Conservation (phyloP, 768 basidiomycete species). For the Collybia nuda region DNA sequence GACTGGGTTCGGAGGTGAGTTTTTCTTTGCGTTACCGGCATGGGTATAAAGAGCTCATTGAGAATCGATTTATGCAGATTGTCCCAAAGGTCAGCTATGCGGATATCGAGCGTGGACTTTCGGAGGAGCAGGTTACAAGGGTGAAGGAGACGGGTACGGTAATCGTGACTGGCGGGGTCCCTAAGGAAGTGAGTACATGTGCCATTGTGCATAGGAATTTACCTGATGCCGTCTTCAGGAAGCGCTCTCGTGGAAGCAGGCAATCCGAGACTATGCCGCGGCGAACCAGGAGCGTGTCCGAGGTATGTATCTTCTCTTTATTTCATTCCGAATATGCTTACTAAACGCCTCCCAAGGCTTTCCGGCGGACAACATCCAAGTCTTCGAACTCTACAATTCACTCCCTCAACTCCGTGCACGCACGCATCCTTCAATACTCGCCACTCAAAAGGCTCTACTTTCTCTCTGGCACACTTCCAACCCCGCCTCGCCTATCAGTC, state of each 20-base stretch:
- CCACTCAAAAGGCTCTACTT: conserved; percentile 57
- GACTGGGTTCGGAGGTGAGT: conserved; percentile 45
- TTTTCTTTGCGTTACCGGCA: neutral
- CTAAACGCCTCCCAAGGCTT: no score
- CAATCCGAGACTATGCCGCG: conserved; percentile 53
- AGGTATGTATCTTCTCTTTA: conserved; percentile 34
- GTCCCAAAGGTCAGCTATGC: conserved; percentile 49
- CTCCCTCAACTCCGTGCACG: conserved; percentile 64
- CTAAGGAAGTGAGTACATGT: conserved; percentile 39
- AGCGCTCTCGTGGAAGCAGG: conserved; percentile 58
- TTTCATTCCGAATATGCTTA: no score
- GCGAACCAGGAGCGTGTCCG: conserved; percentile 45
- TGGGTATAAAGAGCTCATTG: neutral
- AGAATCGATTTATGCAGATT: conserved; percentile 28
- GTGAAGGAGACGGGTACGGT: conserved; percentile 56
- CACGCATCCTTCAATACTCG: conserved; percentile 57
- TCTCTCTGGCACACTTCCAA: conserved; percentile 58
- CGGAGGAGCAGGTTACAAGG: conserved; percentile 37
- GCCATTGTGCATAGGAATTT: neutral
- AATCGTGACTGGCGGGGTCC: conserved; percentile 57
- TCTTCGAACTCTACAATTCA: conserved; percentile 74
- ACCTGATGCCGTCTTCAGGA: conserved; percentile 33
- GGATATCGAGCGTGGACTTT: conserved; percentile 46
- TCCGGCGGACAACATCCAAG: conserved; percentile 67
- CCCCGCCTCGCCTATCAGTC: conserved; percentile 38